These are phyloP conservation scores for Alloascoidea africana DNA, from an alignment of 805 yeast species.

Conservation along the genomic window DNA sequence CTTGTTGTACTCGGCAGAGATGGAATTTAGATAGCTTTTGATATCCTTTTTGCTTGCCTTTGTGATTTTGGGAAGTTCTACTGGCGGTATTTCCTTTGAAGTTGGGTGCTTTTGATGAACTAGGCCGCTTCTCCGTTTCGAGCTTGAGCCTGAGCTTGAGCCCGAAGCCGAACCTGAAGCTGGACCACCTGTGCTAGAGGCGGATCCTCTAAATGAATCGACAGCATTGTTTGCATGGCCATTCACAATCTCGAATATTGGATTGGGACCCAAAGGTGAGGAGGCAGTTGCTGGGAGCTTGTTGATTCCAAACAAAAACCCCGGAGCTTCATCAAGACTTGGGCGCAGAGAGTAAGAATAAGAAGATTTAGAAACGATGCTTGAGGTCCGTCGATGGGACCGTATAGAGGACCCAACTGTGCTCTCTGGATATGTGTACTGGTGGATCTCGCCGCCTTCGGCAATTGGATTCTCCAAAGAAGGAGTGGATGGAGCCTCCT, in stretches of 20 bases:
- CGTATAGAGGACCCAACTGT: not conserved
- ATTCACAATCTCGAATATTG: conserved; percentile 63
- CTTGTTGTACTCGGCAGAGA: conserved; percentile 28
- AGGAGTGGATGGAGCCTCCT: too few relatives aligned
- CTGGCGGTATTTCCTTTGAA: conserved; percentile 69
- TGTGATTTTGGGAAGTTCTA: conserved; percentile 40
- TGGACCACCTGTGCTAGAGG: not conserved
- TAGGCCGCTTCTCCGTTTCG: conserved; percentile 30
- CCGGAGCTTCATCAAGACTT: conserved; percentile 20
- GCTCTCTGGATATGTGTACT: too few relatives aligned
- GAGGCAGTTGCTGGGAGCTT: conserved; percentile 22
- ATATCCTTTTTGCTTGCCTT: conserved; percentile 28
- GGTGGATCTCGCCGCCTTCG: too few relatives aligned
- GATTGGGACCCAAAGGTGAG: conserved; percentile 55
- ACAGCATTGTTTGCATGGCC: conserved; percentile 23
- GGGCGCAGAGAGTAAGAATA: conserved; percentile 9
- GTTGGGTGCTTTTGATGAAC: conserved; percentile 36
- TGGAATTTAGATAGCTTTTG: conserved; percentile 25
- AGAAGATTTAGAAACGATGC: not conserved
- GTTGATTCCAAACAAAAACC: conserved; percentile 22
- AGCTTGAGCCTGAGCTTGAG: not conserved
- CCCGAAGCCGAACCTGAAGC: not conserved
- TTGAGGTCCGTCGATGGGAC: not conserved
- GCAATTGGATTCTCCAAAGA: too few relatives aligned
- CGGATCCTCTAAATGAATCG: conserved; percentile 11